phyloP scores from a whole-genome alignment of 768 basidiomycete genomes.

The Filobasidium floriforme region DNA sequence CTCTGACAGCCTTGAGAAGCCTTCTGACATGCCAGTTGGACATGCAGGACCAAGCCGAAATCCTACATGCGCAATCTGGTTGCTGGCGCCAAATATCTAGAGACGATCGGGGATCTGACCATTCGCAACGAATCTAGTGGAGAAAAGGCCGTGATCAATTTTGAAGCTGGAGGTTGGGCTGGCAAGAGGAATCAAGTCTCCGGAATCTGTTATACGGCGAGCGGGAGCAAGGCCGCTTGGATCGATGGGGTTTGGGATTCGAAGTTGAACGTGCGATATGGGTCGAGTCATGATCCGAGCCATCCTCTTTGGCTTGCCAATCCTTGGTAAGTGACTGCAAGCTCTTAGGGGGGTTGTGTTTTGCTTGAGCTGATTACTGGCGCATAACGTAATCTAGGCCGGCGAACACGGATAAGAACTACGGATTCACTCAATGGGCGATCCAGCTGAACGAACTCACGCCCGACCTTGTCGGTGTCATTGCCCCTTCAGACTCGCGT shows the following conservation, averaged over 20 bases:
- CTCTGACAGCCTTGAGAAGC: not conserved
- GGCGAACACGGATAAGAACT: constrained; percentile 61
- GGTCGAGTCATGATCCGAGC: constrained; percentile 57
- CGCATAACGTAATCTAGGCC: constrained; percentile 41
- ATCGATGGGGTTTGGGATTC: constrained; percentile 92
- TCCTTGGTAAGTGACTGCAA: constrained; percentile 49
- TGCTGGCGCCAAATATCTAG: constrained; percentile 83
- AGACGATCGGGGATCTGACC: constrained; percentile 71
- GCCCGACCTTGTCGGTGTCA: constrained; percentile 49
- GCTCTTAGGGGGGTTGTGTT: not conserved
- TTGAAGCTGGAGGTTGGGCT: constrained; percentile 66
- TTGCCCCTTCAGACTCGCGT: constrained; percentile 76
- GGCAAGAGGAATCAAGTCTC: constrained; percentile 66
- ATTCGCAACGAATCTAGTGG: constrained; percentile 59
- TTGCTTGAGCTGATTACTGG: not conserved
- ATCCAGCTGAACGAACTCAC: constrained; percentile 77
- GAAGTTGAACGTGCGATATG: constrained; percentile 59
- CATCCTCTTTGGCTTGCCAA: constrained; percentile 61
- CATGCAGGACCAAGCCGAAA: constrained; percentile 64
- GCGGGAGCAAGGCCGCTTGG: constrained; percentile 54
- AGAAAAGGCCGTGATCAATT: constrained; percentile 64
- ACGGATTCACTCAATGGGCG: constrained; percentile 73
- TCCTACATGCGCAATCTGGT: constrained; percentile 83
- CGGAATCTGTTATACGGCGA: constrained; percentile 55
- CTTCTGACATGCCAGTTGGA: not conserved